Base-by-base conservation (phyloP, 352 stramenopile genomes). In the Phytophthora pseudosyringae region DNA sequence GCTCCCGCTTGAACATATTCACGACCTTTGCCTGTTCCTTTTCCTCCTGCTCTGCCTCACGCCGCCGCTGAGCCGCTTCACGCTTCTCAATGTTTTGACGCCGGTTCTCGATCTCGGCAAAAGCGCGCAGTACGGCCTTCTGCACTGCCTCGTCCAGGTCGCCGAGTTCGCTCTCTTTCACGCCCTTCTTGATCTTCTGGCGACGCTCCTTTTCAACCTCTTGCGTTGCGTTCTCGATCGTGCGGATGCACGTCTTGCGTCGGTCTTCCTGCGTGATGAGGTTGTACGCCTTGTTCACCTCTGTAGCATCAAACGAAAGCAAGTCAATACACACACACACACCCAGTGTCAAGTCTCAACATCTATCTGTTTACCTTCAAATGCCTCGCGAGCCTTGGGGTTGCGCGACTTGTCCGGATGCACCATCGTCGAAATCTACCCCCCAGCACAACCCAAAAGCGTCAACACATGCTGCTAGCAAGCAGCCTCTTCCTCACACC, bases 211-310 rank as follows among this genome's bases (percentile, higher is more conserved):
- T 94, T 8, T 90, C 71, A 8, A 91, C 85, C 13, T 77, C 77
- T 15, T 85, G 71, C 7, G 68, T 83, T 9, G 85, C 80, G 44
- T 89, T 93, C 40, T 91, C 77, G 28, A 97, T 97, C 45, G 88
- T 78, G n/a, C 76, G 79, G 48, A 90, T 81, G 63, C 72, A 91
- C 21, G 69, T 88, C 67, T 93, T 94, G n/a, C 83, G 83, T 13
- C 87, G 82, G 46, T 95, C 88, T 67, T 94, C 87, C 39, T 96
- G 88, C 50, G 75, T 73, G n/a, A 96, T 81, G 18, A 88, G 61
- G n/a, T 94, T 85, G 67, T 97, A 86, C 40, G 86, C 86, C 66
- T 95, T 94, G n/a, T 75, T 94, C 49, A 96, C 71, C 78, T 95
- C 86, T 94, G 61, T 11, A 49, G 15, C 16, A 25, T 13, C 16